Conservation (phyloP, 495 filamentous ascomycete genomes). For the Penicillium malachiteum region DNA sequence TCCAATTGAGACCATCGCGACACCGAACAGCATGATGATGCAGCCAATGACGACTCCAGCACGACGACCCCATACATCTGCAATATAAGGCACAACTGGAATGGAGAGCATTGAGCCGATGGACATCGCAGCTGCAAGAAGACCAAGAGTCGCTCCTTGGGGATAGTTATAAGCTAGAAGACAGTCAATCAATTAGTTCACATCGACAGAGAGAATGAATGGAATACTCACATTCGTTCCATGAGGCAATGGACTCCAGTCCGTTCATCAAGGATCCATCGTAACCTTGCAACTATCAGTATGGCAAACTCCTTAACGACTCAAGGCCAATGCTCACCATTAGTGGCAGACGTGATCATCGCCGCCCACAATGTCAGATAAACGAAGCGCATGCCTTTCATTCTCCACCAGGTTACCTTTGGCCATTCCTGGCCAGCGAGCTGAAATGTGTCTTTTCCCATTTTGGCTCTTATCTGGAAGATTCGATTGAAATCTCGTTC, state of each 20-base stretch:
- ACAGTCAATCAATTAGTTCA: neutral
- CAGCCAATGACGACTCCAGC: slow-evolving; percentile 61
- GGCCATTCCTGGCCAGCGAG: slow-evolving; percentile 41
- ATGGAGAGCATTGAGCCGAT: slow-evolving; percentile 64
- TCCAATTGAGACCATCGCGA: slow-evolving; percentile 52
- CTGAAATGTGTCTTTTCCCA: slow-evolving; percentile 43
- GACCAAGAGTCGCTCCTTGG: slow-evolving; percentile 51
- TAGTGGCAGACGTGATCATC: slow-evolving; percentile 35
- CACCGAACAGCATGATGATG: slow-evolving; percentile 68
- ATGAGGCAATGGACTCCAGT: slow-evolving; percentile 35
- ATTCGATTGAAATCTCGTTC: no score
- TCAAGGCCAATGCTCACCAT: slow-evolving; percentile 2
- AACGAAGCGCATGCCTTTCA: slow-evolving; percentile 37
- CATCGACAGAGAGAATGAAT: neutral
- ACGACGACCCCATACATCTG: slow-evolving; percentile 62
- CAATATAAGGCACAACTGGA: slow-evolving; percentile 61
- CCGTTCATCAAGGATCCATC: slow-evolving; percentile 56
- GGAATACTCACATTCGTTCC: slow-evolving; percentile 24
- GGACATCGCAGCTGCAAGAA: slow-evolving; percentile 67
- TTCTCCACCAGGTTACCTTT: slow-evolving; percentile 38
- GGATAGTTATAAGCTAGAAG: slow-evolving; percentile 45
- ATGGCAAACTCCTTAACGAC: neutral
- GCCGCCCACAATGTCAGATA: slow-evolving; percentile 39
- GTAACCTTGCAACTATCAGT: slow-evolving; percentile 49
- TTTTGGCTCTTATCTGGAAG: slow-evolving; percentile 3